Conservation (phyloP, 169 alveolate genomes). For the Plasmodium ovale region DNA sequence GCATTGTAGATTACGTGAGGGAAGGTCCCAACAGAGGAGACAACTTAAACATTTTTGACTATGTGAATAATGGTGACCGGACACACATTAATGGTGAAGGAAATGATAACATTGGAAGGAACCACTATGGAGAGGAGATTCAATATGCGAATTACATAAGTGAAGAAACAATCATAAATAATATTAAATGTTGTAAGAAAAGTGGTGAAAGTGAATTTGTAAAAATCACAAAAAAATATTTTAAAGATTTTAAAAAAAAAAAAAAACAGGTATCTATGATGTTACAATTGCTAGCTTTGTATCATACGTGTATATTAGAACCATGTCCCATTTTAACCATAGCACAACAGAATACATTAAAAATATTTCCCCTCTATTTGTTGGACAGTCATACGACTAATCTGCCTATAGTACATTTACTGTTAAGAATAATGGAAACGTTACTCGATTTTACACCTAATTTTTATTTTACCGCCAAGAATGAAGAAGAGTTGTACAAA, state of each 20-base stretch:
- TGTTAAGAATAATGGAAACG: constrained; percentile 84
- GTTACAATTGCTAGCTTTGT: constrained; percentile 51
- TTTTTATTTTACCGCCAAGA: constrained; percentile 79
- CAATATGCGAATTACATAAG: constrained; percentile 42
- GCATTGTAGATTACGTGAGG: not conserved
- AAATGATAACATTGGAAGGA: not conserved
- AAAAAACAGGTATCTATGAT: constrained; percentile 65
- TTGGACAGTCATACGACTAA: constrained; percentile 81
- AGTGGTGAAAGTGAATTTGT: constrained; percentile 53
- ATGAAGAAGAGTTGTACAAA: constrained; percentile 82
- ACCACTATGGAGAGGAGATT: constrained; percentile 9
- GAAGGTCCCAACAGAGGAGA: too few relatives aligned
- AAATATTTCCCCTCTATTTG: constrained; percentile 77
- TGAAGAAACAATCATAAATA: constrained; percentile 48
- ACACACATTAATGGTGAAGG: not conserved
- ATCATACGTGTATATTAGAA: constrained; percentile 72
- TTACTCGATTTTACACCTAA: constrained; percentile 82
- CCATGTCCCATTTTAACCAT: constrained; percentile 71
- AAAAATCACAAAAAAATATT: constrained; percentile 43
- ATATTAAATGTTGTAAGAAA: constrained; percentile 52
- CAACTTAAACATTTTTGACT: constrained; percentile 35
- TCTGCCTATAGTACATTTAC: constrained; percentile 81
- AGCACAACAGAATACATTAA: constrained; percentile 75
- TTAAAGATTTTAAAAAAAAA: constrained; percentile 44
- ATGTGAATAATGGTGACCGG: not conserved